These are phyloP conservation scores for Porodaedalea pini DNA, from an alignment of 1,284 basidiomycete species.

Conservation along the genomic window DNA sequence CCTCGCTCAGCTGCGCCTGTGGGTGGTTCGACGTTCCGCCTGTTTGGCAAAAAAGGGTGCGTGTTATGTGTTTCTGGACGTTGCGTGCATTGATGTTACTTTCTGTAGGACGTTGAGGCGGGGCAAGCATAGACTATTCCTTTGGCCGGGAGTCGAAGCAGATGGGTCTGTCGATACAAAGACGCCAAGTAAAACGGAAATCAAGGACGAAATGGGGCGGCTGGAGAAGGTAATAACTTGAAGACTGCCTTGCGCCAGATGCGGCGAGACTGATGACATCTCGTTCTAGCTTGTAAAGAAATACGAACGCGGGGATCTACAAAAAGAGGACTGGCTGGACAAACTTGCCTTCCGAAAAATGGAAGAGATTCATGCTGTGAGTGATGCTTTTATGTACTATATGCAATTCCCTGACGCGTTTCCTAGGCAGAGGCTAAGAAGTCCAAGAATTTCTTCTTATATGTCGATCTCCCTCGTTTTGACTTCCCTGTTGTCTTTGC, in stretches of 20 bases:
- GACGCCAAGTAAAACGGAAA: slow-evolving; percentile 82
- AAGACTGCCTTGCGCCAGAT: neutral
- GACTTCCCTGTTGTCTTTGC: slow-evolving; percentile 98
- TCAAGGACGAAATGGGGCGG: slow-evolving; percentile 88
- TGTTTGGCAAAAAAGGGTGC: slow-evolving; percentile 89
- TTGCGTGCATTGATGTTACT: neutral
- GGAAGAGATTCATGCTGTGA: slow-evolving; percentile 85
- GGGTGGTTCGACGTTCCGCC: slow-evolving; percentile 84
- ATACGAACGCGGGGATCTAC: slow-evolving; percentile 91
- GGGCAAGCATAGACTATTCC: slow-evolving; percentile 84
- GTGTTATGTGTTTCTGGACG: slow-evolving; percentile 16
- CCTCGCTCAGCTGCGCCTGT: slow-evolving; percentile 73
- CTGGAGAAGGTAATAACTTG: slow-evolving; percentile 73
- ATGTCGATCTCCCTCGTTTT: slow-evolving; percentile 95
- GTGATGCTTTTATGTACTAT: slow-evolving; percentile 27
- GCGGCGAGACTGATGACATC: neutral
- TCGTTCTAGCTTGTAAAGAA: slow-evolving; percentile 84
- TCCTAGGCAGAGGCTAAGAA: slow-evolving; percentile 79
- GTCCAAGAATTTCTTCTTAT: slow-evolving; percentile 87
- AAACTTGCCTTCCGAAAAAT: slow-evolving; percentile 90
- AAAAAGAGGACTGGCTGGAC: slow-evolving; percentile 94
- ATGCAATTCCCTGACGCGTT: neutral
- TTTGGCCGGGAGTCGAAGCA: slow-evolving; percentile 83
- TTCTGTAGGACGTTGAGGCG: slow-evolving; percentile 73
- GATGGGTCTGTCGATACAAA: slow-evolving; percentile 79